Evolutionary conservation across 2,329 filamentous ascomycete species (phyloP), one percentile per base, ranked within the genome.

Genomic region (Plectosphaerella sp.): DNA sequence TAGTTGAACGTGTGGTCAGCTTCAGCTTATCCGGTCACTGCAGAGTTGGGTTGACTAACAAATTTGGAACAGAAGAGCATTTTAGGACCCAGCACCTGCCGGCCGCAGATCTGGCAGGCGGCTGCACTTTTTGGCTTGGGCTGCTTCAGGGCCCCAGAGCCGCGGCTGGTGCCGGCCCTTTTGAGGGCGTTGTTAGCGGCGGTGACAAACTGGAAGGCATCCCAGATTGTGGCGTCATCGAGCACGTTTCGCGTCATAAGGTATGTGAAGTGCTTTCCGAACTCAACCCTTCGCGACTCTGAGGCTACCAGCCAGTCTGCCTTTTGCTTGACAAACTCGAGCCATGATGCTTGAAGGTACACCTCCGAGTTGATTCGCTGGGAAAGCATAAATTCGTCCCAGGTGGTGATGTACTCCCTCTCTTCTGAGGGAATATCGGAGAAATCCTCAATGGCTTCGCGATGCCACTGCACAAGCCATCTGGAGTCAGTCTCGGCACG

Each of bases 391-490:
- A 78, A 82, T 1, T 73, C 70, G 54, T 83, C 80, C 80, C 80
- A 84, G 56, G 79, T 76, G 58, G 73, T 72, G 51, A 84, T 79
- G 53, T 79, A 84, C 55, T 83, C 80, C 61, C 79, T 80, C 59
- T 84, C 80, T 15, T 72, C 67, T 3, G 68, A 61, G 12, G 75
- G 75, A 24, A 84, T 72, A 57, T 84, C 80, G 9, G 74, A 76
- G 59, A 80, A 83, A 55, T 84, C 81, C 25, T 73, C 70, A 50
- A 84, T 75, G 50, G 75, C 77, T 52, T 84, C 78, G 8, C 77
- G 73, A 54, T 84, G 80, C 64, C 83, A 83, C 55, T 82, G 79
- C 28, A 81, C 71, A 8, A 83, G 69, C 81, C 81, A 84, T 20
- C 68, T 66, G 52, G 75, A 74, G 59, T 82, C 77, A 4, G 67